A percentile compares a stretch with the other conserved stretches of the same genome.
Conservation (phyloP, 352 stramenopile genomes). For the Pythium diclinum region DNA sequence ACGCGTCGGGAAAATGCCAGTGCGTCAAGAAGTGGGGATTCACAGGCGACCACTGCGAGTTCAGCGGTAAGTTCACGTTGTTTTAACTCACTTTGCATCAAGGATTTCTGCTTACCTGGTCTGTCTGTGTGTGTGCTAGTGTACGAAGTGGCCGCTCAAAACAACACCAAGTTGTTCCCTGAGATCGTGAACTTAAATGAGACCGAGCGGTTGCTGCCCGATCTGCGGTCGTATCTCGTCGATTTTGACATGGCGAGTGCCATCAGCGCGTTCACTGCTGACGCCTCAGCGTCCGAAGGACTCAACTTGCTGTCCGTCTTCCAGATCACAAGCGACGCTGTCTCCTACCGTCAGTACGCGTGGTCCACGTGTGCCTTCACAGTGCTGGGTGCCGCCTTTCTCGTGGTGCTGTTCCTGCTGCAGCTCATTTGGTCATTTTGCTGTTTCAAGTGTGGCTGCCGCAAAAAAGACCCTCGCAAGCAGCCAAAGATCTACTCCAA, state of each 20-base stretch:
- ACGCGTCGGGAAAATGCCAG: conserved; percentile 56
- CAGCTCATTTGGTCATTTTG: conserved; percentile 49
- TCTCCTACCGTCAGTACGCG: conserved; percentile 47
- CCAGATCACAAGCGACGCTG: conserved; percentile 11
- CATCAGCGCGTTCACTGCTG: conserved; percentile 1
- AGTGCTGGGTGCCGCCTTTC: conserved; percentile 24
- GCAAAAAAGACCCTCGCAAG: conserved; percentile 38
- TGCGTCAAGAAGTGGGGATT: conserved; percentile 70
- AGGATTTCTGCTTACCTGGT: neutral
- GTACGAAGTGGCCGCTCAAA: conserved; percentile 49
- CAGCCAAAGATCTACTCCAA: conserved; percentile 49
- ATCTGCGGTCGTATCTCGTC: conserved; percentile 44
- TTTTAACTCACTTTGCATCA: neutral
- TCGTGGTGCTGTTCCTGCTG: conserved; percentile 38
- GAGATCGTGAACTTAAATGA: conserved; percentile 32
- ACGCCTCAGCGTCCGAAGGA: neutral
- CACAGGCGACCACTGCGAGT: conserved; percentile 59
- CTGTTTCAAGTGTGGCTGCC: conserved; percentile 48
- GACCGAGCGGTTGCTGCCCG: conserved; percentile 37
- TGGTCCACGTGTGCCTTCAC: conserved; percentile 38
- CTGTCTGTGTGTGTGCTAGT: conserved; percentile 28
- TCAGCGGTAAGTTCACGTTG: conserved; percentile 40
- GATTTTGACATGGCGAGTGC: conserved; percentile 37
- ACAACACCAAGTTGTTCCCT: conserved; percentile 47
- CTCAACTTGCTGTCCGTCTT: conserved; percentile 21